Evolutionary conservation across 1,284 basidiomycete genomes (phyloP).

Genomic region (Tilletia horrida): DNA sequence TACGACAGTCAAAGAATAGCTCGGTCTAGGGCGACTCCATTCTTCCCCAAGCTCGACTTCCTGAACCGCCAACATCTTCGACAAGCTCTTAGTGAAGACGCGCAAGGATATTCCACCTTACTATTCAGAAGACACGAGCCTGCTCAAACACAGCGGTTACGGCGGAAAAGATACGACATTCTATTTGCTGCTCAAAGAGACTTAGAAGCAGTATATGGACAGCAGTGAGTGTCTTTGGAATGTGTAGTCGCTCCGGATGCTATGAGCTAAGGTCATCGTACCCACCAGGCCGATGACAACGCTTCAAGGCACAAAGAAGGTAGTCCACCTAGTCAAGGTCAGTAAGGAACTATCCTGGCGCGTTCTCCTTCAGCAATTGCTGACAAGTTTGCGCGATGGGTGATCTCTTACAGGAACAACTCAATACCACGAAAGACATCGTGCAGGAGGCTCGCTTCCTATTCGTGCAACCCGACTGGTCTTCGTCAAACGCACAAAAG

Average conservation of each 20-base stretch:
- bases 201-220: not conserved
- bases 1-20: slow-evolving; percentile 46
- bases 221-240: not conserved
- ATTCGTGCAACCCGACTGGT: slow-evolving; percentile 7
- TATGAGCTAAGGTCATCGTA: no score
- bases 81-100: not conserved
- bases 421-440: slow-evolving; percentile 2
- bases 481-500: not conserved
- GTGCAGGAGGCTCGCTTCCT: slow-evolving; percentile 7
- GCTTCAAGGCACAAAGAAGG: no score
- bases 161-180: no score
- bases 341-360: no score
- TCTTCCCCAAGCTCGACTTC: slow-evolving; percentile 43
- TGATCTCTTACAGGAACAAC: not conserved
- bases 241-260: no score
- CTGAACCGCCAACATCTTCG: slow-evolving; percentile 40
- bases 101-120: no score
- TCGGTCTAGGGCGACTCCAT: slow-evolving; percentile 40
- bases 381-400: not conserved
- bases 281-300: no score
- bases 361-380: no score
- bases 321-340: no score
- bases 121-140: no score
- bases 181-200: not conserved
- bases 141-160: no score